Percentiles rank a stretch among this genome's conserved stretches.
Evolutionary conservation across 352 stramenopile species (phyloP).

Genomic region (Bremia lactucae): DNA sequence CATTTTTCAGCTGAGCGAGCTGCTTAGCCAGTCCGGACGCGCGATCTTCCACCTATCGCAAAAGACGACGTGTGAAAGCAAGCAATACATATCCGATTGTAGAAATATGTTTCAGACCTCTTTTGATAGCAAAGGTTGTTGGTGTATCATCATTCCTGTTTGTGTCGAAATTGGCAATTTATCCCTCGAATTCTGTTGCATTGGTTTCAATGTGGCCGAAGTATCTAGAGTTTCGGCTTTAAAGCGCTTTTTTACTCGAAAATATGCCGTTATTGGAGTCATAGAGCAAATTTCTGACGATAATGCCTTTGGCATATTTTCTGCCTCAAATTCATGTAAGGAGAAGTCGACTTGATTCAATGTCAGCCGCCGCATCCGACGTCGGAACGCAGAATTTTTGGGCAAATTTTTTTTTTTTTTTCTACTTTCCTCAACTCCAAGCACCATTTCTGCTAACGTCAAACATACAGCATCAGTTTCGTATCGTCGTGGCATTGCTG

Average conservation of each 20-base stretch:
- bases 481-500: slow-evolving; percentile 1
- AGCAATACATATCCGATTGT: neutral
- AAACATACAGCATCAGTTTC: slow-evolving; percentile 20
- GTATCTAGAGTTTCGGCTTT: slow-evolving; percentile 3
- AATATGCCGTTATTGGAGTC: neutral
- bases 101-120: slow-evolving; percentile 11
- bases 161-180: neutral
- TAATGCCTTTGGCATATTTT: neutral
- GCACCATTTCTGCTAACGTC: slow-evolving; percentile 16
- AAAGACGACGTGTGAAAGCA: neutral
- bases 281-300: neutral
- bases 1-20: slow-evolving; percentile 27
- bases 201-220: neutral
- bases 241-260: slow-evolving; percentile 7
- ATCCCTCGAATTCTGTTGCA: slow-evolving; percentile 3
- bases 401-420: neutral
- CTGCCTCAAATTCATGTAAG: slow-evolving; percentile 5
- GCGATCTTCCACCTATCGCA: slow-evolving; percentile 33
- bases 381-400: slow-evolving; percentile 16
- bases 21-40: slow-evolving; percentile 32
- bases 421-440: slow-evolving; percentile 5
- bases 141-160: neutral
- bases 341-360: slow-evolving; percentile 19
- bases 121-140: slow-evolving; percentile 19
- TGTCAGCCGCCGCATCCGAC: slow-evolving; percentile 18